These are phyloP conservation scores for Pyrenochaeta sp. DNA, from an alignment of 2,329 filamentous ascomycete species.

Conservation along the genomic window DNA sequence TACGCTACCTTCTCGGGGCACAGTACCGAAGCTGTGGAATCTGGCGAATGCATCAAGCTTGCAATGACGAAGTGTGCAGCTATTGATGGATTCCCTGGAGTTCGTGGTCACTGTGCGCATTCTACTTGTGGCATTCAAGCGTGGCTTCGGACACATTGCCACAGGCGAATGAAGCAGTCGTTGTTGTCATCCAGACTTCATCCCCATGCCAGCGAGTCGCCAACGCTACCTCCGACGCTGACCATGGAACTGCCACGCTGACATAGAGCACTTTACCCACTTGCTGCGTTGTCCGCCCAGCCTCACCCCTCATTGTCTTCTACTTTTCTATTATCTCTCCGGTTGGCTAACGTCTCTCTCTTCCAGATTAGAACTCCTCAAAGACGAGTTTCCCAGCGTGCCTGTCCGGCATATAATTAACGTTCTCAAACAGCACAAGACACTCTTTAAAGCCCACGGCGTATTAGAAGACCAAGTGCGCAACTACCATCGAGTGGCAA, in stretches of 20 bases:
- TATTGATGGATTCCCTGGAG: background rate
- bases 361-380: constrained; percentile 45
- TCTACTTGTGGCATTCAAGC: constrained; percentile 11
- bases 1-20: background rate
- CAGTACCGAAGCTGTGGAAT: background rate
- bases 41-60: background rate
- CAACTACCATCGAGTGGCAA: constrained; percentile 24
- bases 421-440: constrained; percentile 38
- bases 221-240: background rate
- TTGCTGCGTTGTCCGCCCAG: background rate
- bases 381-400: constrained; percentile 53
- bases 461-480: constrained; percentile 41
- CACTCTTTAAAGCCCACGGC: constrained; percentile 51
- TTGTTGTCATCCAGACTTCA: background rate
- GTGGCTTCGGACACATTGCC: constrained; percentile 1
- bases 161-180: constrained; percentile 5
- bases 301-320: background rate
- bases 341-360: constrained; percentile 16
- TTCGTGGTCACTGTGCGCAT: background rate
- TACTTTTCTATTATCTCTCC: background rate
- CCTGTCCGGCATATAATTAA: constrained; percentile 47
- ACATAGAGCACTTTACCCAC: background rate
- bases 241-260: background rate
- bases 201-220: constrained; percentile 4
- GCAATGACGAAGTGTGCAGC: background rate